phyloP scores from a whole-genome alignment of 352 stramenopile species.

The Phytophthora pisi region DNA sequence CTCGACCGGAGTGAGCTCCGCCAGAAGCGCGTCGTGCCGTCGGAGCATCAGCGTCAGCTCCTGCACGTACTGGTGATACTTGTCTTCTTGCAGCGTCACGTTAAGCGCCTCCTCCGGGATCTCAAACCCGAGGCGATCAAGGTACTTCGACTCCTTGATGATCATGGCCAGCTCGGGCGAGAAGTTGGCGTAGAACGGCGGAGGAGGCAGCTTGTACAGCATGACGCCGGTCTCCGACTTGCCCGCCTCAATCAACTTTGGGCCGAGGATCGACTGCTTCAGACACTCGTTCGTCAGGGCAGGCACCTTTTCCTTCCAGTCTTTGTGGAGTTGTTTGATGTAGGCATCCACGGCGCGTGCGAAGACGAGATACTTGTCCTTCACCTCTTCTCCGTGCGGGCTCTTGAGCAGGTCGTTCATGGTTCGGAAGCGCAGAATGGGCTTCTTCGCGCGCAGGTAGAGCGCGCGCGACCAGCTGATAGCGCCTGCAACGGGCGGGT shows the following conservation, averaged over 20 bases:
- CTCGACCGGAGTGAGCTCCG: constrained; percentile 89
- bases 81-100: constrained; percentile 96
- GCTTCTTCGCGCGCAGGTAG: constrained; percentile 94
- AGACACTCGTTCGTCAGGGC: constrained; percentile 92
- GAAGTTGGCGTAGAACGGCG: constrained; percentile 96
- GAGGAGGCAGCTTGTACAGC: constrained; percentile 85
- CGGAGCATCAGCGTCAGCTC: constrained; percentile 92
- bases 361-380: constrained; percentile 95
- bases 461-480: constrained; percentile 85
- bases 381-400: constrained; percentile 91
- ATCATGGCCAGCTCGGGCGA: constrained; percentile 92
- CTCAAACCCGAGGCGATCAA: constrained; percentile 95
- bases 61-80: constrained; percentile 95
- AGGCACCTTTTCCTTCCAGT: constrained; percentile 92
- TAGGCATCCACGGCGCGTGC: constrained; percentile 92
- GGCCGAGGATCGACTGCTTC: constrained; percentile 92
- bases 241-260: constrained; percentile 74
- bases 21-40: constrained; percentile 89
- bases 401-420: constrained; percentile 94
- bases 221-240: constrained; percentile 80
- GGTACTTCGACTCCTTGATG: constrained; percentile 96
- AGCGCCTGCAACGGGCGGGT: constrained; percentile 87
- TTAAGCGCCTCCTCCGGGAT: constrained; percentile 95
- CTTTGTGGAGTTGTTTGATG: constrained; percentile 92
- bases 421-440: constrained; percentile 93